Evolutionary conservation across 345 rosid genomes (phyloP), one percentile per base, ranked within the genome.

Genomic region (Eucalyptus dawsonii): DNA sequence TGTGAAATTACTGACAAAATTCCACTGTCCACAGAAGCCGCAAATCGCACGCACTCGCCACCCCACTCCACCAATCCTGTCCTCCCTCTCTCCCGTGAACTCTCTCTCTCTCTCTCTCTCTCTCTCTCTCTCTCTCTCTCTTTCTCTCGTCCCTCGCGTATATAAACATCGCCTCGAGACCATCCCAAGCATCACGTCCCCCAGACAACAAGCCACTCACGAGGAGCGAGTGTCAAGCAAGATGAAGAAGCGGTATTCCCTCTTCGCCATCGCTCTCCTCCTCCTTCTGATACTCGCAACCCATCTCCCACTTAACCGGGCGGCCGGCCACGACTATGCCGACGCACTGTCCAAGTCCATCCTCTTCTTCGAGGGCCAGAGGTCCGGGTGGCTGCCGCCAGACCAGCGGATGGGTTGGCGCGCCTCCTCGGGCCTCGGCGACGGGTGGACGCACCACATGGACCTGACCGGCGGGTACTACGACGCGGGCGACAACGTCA

Each of bases 401-500:
- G 95, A 96, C 90, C 99, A 97, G 86, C 94, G 97, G 11, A 3
- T 95, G 40, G 22, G 88, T 2, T 98, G 99, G 99, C 94, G 99
- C 1, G 92, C 93, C 21, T 93, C 94, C 88, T 98, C 98, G 5
- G 99, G 96, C 50, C 91, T 98, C 22, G 90, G 93, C 81, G 99
- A 98, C 86, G 99, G 99, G 2, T 95, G 94, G 95, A 90, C 91
- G 11, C 94, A 96, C 88, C 91, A 92, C 89, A 89, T 93, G 14
- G 98, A 97, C 93, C 90, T 98, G 80, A 93, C 95, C 45, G 99
- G 99, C 24, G 99, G 99, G 11, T 98, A 97, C 90, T 96, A 97
- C 89, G 99, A 98, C 87, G 99, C 99, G 29, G 99, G 99, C 4
- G 99, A 98, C 54, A 98, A 98, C 91, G 95, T 98, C 51, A 97